Evolutionary conservation across 257 asterid genomes (phyloP).

Genomic region (Thymus quinquecostatus): DNA sequence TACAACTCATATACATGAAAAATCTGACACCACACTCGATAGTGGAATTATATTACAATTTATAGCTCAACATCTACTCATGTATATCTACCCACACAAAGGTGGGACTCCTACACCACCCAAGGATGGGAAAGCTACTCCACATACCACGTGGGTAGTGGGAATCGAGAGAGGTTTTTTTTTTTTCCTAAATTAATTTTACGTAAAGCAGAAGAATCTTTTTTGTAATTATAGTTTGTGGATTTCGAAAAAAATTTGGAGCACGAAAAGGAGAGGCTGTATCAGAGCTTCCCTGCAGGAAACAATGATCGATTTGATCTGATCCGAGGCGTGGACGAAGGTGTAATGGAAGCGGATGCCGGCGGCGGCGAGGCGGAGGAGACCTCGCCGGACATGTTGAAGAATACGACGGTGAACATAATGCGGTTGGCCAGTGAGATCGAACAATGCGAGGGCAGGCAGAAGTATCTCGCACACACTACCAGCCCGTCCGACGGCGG

Average conservation of each 20-base stretch:
- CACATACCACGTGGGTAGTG: too few relatives aligned
- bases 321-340: conserved; percentile 18
- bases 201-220: neutral
- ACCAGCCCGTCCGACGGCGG: conserved; percentile 94
- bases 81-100: too few relatives aligned
- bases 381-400: conserved; percentile 44
- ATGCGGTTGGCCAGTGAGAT: conserved; percentile 77
- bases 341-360: conserved; percentile 35
- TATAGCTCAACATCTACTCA: too few relatives aligned
- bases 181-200: neutral
- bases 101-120: too few relatives aligned
- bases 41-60: too few relatives aligned
- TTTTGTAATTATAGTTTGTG: neutral
- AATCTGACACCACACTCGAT: too few relatives aligned
- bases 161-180: too few relatives aligned
- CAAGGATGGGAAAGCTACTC: too few relatives aligned
- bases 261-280: neutral
- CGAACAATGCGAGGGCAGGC: conserved; percentile 85
- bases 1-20: too few relatives aligned
- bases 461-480: conserved; percentile 86
- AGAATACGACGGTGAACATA: conserved; percentile 89
- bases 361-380: conserved; percentile 35
- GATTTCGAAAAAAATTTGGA: neutral
- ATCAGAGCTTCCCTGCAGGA: neutral
- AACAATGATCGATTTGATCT: conserved; percentile 17